Conservation (phyloP, 1,284 basidiomycete genomes). For the Trichosporon coremiiforme region DNA sequence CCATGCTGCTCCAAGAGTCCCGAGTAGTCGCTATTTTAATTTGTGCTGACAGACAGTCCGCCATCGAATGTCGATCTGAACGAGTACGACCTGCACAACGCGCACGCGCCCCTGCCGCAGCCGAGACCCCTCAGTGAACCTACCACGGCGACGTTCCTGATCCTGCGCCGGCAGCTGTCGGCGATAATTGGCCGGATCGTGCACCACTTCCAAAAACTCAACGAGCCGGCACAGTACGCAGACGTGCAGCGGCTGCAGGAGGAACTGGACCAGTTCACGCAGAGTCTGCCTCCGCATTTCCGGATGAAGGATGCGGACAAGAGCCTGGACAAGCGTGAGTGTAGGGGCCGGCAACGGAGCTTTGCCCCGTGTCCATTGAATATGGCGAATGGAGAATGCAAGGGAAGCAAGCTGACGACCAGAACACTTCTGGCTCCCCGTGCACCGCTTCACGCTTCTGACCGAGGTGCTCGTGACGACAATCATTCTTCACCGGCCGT, state of each 20-base stretch:
- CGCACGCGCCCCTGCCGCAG: conserved; percentile 37
- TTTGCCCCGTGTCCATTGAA: too few species aligned
- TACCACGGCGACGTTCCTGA: conserved; percentile 82
- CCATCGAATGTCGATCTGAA: conserved; percentile 83
- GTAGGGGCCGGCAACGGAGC: too few species aligned
- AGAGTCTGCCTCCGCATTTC: conserved; percentile 67
- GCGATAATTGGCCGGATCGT: conserved; percentile 87
- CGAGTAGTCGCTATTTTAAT: too few species aligned
- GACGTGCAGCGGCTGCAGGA: conserved; percentile 83
- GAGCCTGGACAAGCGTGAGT: conserved; percentile 66
- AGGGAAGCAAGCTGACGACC: not conserved
- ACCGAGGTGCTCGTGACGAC: conserved; percentile 55
- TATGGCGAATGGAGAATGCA: too few species aligned
- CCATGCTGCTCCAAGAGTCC: too few species aligned
- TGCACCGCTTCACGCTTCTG: conserved; percentile 53
- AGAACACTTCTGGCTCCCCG: conserved; percentile 48
- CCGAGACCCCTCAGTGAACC: conserved; percentile 61
- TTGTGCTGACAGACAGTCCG: too few species aligned
- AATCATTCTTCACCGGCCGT: conserved; percentile 56
- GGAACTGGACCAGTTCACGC: conserved; percentile 77
- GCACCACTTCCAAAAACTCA: conserved; percentile 91
- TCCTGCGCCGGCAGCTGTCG: conserved; percentile 79
- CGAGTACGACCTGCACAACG: conserved; percentile 56
- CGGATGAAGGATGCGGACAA: conserved; percentile 70
- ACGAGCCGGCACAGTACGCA: conserved; percentile 76